phyloP scores from a whole-genome alignment of 1,284 basidiomycete species.

The Heterobasidion annosum region DNA sequence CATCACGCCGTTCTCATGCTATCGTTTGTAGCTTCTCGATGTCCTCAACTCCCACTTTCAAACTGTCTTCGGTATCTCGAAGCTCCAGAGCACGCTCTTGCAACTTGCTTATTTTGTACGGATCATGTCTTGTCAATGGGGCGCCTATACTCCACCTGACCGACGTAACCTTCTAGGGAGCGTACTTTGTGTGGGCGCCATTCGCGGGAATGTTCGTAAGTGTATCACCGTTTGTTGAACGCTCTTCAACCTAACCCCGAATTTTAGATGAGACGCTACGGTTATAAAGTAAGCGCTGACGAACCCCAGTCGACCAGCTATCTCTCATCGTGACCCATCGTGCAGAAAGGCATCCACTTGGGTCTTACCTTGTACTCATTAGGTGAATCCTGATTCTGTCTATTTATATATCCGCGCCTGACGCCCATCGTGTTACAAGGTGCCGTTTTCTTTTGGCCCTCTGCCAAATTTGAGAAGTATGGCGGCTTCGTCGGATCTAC shows the following conservation, averaged over 20 bases:
- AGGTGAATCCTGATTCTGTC: constrained; percentile 23
- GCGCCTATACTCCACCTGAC: constrained; percentile 1
- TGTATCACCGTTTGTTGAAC: not conserved
- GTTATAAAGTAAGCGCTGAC: constrained; percentile 41
- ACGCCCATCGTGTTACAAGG: constrained; percentile 20
- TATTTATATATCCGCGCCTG: constrained; percentile 1
- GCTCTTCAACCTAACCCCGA: constrained; percentile 1
- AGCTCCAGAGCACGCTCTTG: constrained; percentile 74
- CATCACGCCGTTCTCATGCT: constrained; percentile 4
- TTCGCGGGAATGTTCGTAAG: constrained; percentile 47
- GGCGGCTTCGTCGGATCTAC: constrained; percentile 72
- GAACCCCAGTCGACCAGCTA: not conserved
- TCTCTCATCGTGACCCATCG: constrained; percentile 1
- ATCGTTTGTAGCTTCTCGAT: constrained; percentile 58
- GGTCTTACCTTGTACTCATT: constrained; percentile 66
- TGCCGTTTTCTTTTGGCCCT: constrained; percentile 78
- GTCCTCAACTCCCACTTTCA: constrained; percentile 82
- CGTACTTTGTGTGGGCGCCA: constrained; percentile 59
- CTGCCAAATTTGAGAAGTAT: constrained; percentile 56
- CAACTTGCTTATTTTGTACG: constrained; percentile 78
- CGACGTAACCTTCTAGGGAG: constrained; percentile 30
- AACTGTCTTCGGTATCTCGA: constrained; percentile 59
- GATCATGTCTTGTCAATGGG: not conserved
- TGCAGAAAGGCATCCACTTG: constrained; percentile 54
- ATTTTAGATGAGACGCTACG: constrained; percentile 43